Base-by-base conservation (phyloP, 1,139 yeast genomes). In the Geotrichum australiense region DNA sequence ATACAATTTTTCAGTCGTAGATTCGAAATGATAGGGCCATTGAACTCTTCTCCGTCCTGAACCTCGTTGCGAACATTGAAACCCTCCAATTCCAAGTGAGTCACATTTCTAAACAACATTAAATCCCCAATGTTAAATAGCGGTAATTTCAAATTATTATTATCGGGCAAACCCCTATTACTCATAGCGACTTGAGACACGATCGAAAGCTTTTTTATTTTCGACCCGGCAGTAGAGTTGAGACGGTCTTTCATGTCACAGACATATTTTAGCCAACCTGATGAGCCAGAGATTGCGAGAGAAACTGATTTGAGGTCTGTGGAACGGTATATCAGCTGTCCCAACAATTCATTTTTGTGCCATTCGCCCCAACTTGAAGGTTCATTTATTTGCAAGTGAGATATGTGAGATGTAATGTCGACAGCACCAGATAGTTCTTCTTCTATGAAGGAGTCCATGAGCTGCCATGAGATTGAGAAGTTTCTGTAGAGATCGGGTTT, bases 301-400 rank as follows among this genome's bases (percentile, higher is more conserved):
- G 46, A 37, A 11, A 55, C 32, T 7, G 39, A 23, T 7, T 23
- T 23, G 26, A 52, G 33, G 28, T 41, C 46, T 15, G 43, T 40
- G 35, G 54, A 53, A 27, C 39, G 15, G 5, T 34, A 20, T 16
- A 53, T 37, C 30, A 54, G 29, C 8, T 42, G 39, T 10, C 43
- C 43, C 24, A 52, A 50, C 6, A 34, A 39, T n/a, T 38, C 41
- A 6, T 47, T 46, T 12, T 47, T 45, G 35, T 51, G 54, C 58
- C 58, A 54, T 35, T 55, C 59, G 6, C 53, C 58, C 48, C 50
- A 47, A 24, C 48, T 45, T n/a, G 54, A 48, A 10, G 55, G 46
- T 3, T 45, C 47, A 3, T 23, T 21, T 24, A 53, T 35, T 23
- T 37, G 41, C 21, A 53, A 38, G 7, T 45, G 25, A 11, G 36